phyloP scores from a whole-genome alignment of 2,329 filamentous ascomycete species.

The Ascochyta viciae-villosae region DNA sequence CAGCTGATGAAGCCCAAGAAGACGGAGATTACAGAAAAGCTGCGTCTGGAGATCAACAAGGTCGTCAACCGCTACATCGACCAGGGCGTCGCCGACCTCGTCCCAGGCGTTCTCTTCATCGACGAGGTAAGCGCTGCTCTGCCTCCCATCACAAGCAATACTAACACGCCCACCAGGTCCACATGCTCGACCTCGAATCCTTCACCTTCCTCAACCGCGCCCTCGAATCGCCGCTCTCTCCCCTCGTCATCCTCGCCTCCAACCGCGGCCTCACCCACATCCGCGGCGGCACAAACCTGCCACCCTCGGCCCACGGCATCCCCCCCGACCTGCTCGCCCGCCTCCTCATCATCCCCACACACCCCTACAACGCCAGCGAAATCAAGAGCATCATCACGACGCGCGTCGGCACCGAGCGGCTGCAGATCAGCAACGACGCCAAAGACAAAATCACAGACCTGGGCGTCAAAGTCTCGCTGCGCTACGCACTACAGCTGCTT shows the following conservation, averaged over 20 bases:
- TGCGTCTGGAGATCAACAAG: conserved; percentile 96
- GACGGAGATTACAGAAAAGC: conserved; percentile 98
- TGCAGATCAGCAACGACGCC: conserved; percentile 80
- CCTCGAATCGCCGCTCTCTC: conserved; percentile 92
- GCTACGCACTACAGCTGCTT: conserved; percentile 92
- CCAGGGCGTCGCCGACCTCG: conserved; percentile 94
- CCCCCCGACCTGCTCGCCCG: conserved; percentile 92
- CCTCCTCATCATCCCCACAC: conserved; percentile 94
- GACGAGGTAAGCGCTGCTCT: conserved; percentile 75
- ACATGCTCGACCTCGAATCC: conserved; percentile 99
- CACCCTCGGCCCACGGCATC: conserved; percentile 82
- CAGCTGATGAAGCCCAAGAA: conserved; percentile 99
- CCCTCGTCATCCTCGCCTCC: conserved; percentile 95
- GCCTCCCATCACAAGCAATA: not conserved
- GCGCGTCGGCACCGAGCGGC: conserved; percentile 80
- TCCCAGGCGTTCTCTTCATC: conserved; percentile 98
- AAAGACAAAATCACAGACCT: conserved; percentile 86
- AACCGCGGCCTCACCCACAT: conserved; percentile 95
- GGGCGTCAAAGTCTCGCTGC: conserved; percentile 85
- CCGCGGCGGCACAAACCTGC: conserved; percentile 74
- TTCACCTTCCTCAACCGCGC: conserved; percentile 99
- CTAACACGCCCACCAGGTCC: conserved; percentile 67
- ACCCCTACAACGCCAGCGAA: conserved; percentile 85
- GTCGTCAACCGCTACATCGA: conserved; percentile 99
- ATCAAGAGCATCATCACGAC: conserved; percentile 91